Conservation (phyloP, 768 basidiomycete species). For the Leccinum olivaceopallidum region DNA sequence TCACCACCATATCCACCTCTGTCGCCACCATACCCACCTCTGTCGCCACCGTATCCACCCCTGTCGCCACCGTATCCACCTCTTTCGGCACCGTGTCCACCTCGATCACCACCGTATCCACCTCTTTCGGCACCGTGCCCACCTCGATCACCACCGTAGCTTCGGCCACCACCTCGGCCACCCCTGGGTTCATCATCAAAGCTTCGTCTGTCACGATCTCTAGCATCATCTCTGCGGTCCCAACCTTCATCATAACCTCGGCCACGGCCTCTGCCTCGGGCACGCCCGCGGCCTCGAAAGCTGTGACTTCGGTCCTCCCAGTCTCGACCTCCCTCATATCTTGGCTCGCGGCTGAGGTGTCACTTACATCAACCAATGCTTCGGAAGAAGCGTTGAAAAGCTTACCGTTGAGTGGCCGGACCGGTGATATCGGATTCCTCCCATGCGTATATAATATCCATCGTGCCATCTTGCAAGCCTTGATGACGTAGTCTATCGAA, state of each 20-base stretch:
- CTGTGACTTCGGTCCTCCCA: constrained; percentile 46
- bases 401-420: constrained; percentile 45
- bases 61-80: constrained; percentile 44
- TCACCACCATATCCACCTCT: constrained; percentile 44
- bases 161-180: constrained; percentile 39
- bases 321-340: constrained; percentile 43
- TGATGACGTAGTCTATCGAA: constrained; percentile 79
- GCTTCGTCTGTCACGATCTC: constrained; percentile 36
- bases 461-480: constrained; percentile 78
- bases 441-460: constrained; percentile 89
- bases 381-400: constrained; percentile 1
- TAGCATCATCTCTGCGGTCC: constrained; percentile 45
- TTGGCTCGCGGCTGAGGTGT: constrained; percentile 28
- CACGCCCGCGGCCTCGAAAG: constrained; percentile 39
- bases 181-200: constrained; percentile 39
- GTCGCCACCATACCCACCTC: constrained; percentile 39
- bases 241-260: constrained; percentile 41
- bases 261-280: constrained; percentile 44
- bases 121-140: constrained; percentile 38
- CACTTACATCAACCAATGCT: constrained; percentile 7
- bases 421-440: constrained; percentile 61
- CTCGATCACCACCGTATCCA: constrained; percentile 36
- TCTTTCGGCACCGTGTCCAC: constrained; percentile 23
- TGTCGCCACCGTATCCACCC: constrained; percentile 41
- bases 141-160: constrained; percentile 38